These are phyloP conservation scores for Salix udensis DNA, from an alignment of 345 rosid genomes.

Conservation along the genomic window DNA sequence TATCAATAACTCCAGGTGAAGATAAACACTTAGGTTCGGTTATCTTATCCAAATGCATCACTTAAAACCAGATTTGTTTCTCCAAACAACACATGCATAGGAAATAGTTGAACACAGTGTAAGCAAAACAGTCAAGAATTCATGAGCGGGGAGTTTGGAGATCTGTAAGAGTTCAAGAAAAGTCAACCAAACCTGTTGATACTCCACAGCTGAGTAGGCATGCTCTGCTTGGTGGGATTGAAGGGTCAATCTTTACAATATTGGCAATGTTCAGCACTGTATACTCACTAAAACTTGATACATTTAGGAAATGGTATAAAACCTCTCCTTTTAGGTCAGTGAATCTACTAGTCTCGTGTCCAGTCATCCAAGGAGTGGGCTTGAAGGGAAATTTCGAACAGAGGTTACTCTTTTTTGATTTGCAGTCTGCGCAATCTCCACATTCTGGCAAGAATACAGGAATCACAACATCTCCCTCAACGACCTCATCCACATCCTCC, in stretches of 20 bases:
- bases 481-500: slow-evolving; percentile 53
- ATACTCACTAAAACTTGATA: slow-evolving; percentile 76
- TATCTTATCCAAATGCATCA: too few relatives aligned
- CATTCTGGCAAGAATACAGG: slow-evolving; percentile 76
- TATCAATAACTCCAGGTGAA: not conserved
- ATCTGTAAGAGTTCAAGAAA: not conserved
- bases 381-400: slow-evolving; percentile 67
- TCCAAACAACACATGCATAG: too few relatives aligned
- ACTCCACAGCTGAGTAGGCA: slow-evolving; percentile 88
- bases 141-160: not conserved
- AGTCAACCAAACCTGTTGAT: slow-evolving; percentile 56
- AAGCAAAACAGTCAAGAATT: not conserved
- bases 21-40: not conserved
- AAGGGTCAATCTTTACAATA: slow-evolving; percentile 57
- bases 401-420: slow-evolving; percentile 66
- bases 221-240: slow-evolving; percentile 64
- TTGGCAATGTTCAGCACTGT: slow-evolving; percentile 71
- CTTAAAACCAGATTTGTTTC: too few relatives aligned
- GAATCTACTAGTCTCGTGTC: slow-evolving; percentile 72
- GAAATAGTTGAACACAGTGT: too few relatives aligned
- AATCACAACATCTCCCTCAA: slow-evolving; percentile 61
- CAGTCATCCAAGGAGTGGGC: slow-evolving; percentile 73
- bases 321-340: slow-evolving; percentile 62
- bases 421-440: slow-evolving; percentile 65
- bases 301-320: slow-evolving; percentile 62